phyloP scores from a whole-genome alignment of 192 early-diverging fungal species.

The Spinellus fusiger region DNA sequence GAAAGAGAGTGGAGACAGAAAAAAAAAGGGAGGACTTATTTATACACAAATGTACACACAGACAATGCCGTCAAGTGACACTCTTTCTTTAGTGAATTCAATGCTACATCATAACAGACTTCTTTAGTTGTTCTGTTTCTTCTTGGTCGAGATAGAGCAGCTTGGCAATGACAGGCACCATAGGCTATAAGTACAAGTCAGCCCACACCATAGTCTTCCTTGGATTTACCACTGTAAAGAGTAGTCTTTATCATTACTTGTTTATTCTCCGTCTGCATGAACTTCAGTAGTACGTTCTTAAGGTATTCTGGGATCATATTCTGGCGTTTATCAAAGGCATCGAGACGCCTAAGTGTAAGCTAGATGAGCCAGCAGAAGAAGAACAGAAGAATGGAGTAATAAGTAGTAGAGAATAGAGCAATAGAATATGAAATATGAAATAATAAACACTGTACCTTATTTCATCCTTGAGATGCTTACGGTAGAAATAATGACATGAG shows the following conservation, averaged over 20 bases:
- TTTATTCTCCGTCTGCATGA: conserved; percentile 47
- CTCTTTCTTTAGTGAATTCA: neutral
- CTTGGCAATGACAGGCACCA: conserved; percentile 29
- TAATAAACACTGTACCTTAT: conserved; percentile 10
- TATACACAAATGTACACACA: too few relatives aligned
- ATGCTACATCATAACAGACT: neutral
- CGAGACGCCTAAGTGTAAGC: conserved; percentile 53
- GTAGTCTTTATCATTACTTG: neutral
- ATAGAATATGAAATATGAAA: too few relatives aligned
- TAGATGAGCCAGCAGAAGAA: too few relatives aligned
- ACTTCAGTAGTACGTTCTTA: conserved; percentile 66
- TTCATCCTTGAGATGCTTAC: conserved; percentile 24
- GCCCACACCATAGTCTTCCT: neutral
- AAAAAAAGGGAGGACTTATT: neutral
- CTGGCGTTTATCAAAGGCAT: conserved; percentile 53
- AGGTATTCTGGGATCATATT: conserved; percentile 64
- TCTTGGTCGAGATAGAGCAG: conserved; percentile 20
- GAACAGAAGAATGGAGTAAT: too few relatives aligned
- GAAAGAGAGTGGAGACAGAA: neutral
- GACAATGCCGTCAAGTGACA: too few relatives aligned
- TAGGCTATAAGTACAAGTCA: conserved; percentile 3
- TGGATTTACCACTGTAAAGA: too few relatives aligned
- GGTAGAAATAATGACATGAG: neutral
- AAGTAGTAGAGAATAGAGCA: too few relatives aligned
- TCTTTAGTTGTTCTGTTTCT: conserved; percentile 17